Conservation (phyloP, 2,329 filamentous ascomycete genomes). For the Macrophomina phaseolina region DNA sequence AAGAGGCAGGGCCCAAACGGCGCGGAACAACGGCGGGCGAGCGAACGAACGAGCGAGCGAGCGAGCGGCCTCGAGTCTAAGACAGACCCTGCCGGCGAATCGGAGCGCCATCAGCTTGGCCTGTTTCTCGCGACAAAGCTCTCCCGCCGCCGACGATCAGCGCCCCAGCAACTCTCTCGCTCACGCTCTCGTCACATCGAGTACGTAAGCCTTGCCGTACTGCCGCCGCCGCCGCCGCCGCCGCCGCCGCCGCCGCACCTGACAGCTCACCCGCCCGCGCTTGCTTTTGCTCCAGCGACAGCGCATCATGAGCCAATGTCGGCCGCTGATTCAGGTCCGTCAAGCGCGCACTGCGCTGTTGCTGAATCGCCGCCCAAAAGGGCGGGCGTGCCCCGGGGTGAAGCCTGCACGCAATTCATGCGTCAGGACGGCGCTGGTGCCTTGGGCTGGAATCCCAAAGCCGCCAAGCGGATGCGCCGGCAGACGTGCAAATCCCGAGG, state of each 20-base stretch:
- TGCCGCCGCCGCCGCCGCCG: neutral
- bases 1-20: conserved; percentile 10
- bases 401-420: conserved; percentile 15
- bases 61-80: conserved; percentile 13
- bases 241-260: conserved; percentile 6
- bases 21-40: conserved; percentile 17
- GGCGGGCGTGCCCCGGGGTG: conserved; percentile 15
- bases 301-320: conserved; percentile 21
- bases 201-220: conserved; percentile 13
- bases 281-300: conserved; percentile 17
- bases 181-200: neutral
- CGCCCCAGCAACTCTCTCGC: neutral
- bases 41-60: too few relatives aligned
- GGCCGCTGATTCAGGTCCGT: conserved; percentile 25
- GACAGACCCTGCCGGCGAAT: conserved; percentile 18
- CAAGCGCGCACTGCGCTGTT: conserved; percentile 14
- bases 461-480: conserved; percentile 26
- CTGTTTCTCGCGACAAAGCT: neutral
- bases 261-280: conserved; percentile 9
- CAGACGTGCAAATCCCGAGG: conserved; percentile 21
- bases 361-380: conserved; percentile 24
- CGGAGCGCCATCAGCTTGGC: conserved; percentile 15
- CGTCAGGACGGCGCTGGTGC: conserved; percentile 16
- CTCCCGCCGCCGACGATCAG: conserved; percentile 6
- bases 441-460: conserved; percentile 26